Conservation (phyloP, 2,329 filamentous ascomycete genomes). For the Xylogone sp. region DNA sequence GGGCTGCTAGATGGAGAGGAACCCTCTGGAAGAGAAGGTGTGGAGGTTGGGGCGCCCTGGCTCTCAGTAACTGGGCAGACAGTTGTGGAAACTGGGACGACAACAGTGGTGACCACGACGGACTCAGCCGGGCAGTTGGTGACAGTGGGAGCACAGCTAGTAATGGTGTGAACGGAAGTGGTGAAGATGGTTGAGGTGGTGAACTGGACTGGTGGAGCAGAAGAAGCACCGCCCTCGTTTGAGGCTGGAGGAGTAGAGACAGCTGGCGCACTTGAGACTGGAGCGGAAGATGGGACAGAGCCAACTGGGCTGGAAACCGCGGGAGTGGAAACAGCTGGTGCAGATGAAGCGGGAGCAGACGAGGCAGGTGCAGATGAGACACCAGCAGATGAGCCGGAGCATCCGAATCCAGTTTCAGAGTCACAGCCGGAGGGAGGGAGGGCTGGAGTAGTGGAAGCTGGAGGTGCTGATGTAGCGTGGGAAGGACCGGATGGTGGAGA, state of each 20-base stretch:
- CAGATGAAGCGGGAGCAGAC: constrained; percentile 9
- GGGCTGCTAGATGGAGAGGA: constrained; percentile 2
- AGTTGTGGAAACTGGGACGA: constrained; percentile 19
- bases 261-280: not conserved
- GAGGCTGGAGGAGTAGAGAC: not conserved
- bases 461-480: no score
- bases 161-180: constrained; percentile 47
- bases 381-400: no score
- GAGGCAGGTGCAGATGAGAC: constrained; percentile 7
- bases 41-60: constrained; percentile 10
- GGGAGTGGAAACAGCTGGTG: constrained; percentile 14
- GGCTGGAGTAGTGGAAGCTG: constrained; percentile 9
- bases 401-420: no score
- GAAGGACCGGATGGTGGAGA: no score
- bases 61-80: constrained; percentile 22
- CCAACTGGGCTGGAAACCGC: constrained; percentile 11
- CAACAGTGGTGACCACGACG: constrained; percentile 13
- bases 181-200: constrained; percentile 45
- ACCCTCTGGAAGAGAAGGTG: not conserved
- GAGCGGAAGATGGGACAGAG: constrained; percentile 7
- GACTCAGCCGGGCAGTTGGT: constrained; percentile 44
- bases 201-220: constrained; percentile 4
- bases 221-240: no score
- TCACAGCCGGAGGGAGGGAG: not conserved
- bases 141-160: constrained; percentile 41